Percentiles rank a stretch among this genome's conserved stretches.
Evolutionary conservation across 345 rosid species (phyloP).

Genomic region (Clarkia xantiana): DNA sequence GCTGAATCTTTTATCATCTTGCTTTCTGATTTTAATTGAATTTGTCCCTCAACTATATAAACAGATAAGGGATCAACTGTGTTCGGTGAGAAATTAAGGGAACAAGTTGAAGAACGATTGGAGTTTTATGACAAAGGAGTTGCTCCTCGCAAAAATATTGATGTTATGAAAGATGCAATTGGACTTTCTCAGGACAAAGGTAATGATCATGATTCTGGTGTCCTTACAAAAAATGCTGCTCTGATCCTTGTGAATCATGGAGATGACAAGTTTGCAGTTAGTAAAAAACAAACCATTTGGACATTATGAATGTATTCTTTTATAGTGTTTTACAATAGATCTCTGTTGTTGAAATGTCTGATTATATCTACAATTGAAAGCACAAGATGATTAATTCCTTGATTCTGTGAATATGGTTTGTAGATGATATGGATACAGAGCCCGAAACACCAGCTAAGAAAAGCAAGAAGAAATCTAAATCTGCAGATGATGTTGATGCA

Average conservation of each 20-base stretch:
- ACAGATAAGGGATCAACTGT: conserved; percentile 43
- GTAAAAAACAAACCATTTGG: too few relatives aligned
- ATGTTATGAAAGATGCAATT: conserved; percentile 78
- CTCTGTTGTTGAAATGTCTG: too few relatives aligned
- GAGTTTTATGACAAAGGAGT: conserved; percentile 92
- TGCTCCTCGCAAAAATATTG: conserved; percentile 90
- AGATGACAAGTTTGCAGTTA: too few relatives aligned
- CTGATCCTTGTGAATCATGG: too few relatives aligned
- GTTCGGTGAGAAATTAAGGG: conserved; percentile 84
- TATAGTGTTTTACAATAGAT: too few relatives aligned
- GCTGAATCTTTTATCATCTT: neutral
- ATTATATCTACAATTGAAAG: too few relatives aligned
- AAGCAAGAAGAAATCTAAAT: conserved; percentile 46
- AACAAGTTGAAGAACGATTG: conserved; percentile 88
- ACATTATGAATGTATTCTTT: too few relatives aligned
- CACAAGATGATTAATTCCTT: too few relatives aligned
- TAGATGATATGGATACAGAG: conserved; percentile 32
- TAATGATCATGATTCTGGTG: conserved; percentile 5
- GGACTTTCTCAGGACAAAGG: conserved; percentile 42
- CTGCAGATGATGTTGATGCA: conserved; percentile 24
- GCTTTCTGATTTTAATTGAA: neutral
- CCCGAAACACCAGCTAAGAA: conserved; percentile 35
- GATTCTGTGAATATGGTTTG: too few relatives aligned
- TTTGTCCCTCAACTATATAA: neutral
- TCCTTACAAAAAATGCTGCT: neutral